These are phyloP conservation scores for Pleurotus platypus DNA, from an alignment of 768 basidiomycete genomes.

Conservation along the genomic window DNA sequence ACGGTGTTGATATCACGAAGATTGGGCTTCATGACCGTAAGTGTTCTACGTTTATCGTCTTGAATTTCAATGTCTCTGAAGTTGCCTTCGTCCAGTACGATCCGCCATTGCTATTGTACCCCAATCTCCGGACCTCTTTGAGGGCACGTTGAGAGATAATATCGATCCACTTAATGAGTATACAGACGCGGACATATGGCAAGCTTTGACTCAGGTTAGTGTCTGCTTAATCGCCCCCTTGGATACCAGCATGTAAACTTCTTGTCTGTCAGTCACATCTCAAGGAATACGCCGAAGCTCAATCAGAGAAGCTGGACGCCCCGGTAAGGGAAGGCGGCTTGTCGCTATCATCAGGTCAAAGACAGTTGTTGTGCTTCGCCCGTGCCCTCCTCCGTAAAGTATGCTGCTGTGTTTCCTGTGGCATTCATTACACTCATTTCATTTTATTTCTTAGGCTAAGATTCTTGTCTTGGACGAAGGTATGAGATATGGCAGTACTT, in stretches of 20 bases:
- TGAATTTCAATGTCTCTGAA: conserved; percentile 2
- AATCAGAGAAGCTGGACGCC: conserved; percentile 69
- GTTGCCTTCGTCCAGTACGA: conserved; percentile 44
- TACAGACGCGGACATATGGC: conserved; percentile 84
- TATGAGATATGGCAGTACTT: conserved; percentile 17
- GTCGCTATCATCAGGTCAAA: conserved; percentile 81
- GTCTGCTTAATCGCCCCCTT: background rate
- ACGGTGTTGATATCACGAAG: conserved; percentile 71
- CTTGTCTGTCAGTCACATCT: conserved; percentile 48
- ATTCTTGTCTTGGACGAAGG: conserved; percentile 94
- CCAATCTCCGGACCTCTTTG: conserved; percentile 69
- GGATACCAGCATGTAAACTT: background rate
- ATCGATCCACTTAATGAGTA: conserved; percentile 81
- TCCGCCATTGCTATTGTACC: conserved; percentile 84
- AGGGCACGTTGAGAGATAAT: conserved; percentile 78
- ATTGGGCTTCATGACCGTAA: conserved; percentile 72
- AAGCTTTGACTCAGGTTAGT: conserved; percentile 65
- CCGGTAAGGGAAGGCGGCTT: conserved; percentile 74
- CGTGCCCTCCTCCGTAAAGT: conserved; percentile 78
- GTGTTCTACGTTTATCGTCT: conserved; percentile 15
- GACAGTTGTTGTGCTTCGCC: conserved; percentile 87
- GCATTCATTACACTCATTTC: background rate
- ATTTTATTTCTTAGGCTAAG: conserved; percentile 48
- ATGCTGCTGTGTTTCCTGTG: background rate
- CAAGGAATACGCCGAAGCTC: conserved; percentile 61